A percentile compares a stretch with the other conserved stretches of the same genome.
phyloP scores from a whole-genome alignment of 805 yeast genomes.

The Ogataea angusta region DNA sequence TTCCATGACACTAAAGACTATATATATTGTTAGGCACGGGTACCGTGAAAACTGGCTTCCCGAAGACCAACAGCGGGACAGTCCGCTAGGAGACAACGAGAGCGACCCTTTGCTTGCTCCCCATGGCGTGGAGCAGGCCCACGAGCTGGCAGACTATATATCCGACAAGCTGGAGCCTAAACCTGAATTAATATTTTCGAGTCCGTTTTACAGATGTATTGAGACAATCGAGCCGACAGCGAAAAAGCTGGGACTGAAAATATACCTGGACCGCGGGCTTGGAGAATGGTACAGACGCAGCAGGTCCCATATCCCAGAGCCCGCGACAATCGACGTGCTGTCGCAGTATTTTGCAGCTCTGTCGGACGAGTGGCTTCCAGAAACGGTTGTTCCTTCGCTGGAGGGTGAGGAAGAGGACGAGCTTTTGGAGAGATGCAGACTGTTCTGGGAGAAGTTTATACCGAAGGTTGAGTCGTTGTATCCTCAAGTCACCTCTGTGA shows the following conservation, averaged over 20 bases:
- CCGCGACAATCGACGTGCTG: slow-evolving; percentile 53
- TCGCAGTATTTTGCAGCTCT: slow-evolving; percentile 51
- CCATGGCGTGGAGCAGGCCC: slow-evolving; percentile 86
- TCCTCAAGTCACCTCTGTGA: slow-evolving; percentile 60
- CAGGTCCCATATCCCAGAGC: slow-evolving; percentile 64
- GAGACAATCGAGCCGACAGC: slow-evolving; percentile 78
- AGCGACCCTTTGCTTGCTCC: slow-evolving; percentile 86
- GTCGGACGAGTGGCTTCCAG: slow-evolving; percentile 46
- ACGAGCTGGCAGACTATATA: slow-evolving; percentile 66
- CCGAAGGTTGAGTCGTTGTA: slow-evolving; percentile 51
- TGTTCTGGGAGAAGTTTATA: slow-evolving; percentile 55
- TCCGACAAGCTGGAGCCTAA: slow-evolving; percentile 42
- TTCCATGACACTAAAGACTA: slow-evolving; percentile 49
- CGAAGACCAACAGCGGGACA: slow-evolving; percentile 75
- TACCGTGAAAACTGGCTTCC: slow-evolving; percentile 89
- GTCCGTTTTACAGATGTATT: slow-evolving; percentile 89
- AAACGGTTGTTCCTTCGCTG: slow-evolving; percentile 53
- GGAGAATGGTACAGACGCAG: slow-evolving; percentile 90
- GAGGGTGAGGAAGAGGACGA: slow-evolving; percentile 74
- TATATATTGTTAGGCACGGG: slow-evolving; percentile 83
- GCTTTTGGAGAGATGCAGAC: slow-evolving; percentile 58
- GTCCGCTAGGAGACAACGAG: slow-evolving; percentile 79
- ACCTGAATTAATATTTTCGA: slow-evolving; percentile 69
- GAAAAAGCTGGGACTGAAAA: slow-evolving; percentile 50
- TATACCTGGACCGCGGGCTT: slow-evolving; percentile 74